Evolutionary conservation across 495 filamentous ascomycete genomes (phyloP), one percentile per base, ranked within the genome.

Genomic region (Elaphomyces granulatus): DNA sequence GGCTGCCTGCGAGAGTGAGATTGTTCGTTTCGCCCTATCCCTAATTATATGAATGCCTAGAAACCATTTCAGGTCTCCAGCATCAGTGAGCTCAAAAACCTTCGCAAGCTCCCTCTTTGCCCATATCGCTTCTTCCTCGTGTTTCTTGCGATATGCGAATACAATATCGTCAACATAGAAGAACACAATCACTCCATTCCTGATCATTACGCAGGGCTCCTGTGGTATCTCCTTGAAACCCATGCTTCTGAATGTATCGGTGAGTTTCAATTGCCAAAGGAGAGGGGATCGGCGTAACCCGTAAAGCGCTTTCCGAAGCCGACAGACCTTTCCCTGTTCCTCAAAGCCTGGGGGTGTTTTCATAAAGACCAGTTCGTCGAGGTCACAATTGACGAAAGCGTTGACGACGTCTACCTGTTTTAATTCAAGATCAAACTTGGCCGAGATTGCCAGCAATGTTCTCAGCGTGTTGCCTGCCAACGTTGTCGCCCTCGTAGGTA

Each of bases 101-200:
- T 21, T 30, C 44, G 4, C 34, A 18, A 19, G 42, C 36, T 30
- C 42, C 42, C 34, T 38, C 21, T 28, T 48, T 20, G 40, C 47
- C 38, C 30, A n/a, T 36, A 28, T 19, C 20, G 14, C 34, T 47
- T 30, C 12, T 38, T 23, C 40, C 37, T 6, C 10, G n/a, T 2
- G 3, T 20, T 38, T 1, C 14, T 34, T 37, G 12, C 39, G 6
- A 17, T 33, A 32, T 12, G 31, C 17, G 20, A 55, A 41, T 2
- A 50, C 6, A 8, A 53, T 50, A 32, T 53, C 42, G 39, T 55
- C 47, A 0, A 55, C 40, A 42, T 53, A 53, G 26, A 56, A 46
- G 38, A 56, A 51, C 2, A 56, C 14, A 36, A 55, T 34, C 10
- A 55, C 42, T 3, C 36, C 36, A 3, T 45, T 8, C 8, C 43